Evolutionary conservation across 192 early-diverging fungal genomes (phyloP), one percentile per base, ranked within the genome.

Genomic region (Backusella sp.): DNA sequence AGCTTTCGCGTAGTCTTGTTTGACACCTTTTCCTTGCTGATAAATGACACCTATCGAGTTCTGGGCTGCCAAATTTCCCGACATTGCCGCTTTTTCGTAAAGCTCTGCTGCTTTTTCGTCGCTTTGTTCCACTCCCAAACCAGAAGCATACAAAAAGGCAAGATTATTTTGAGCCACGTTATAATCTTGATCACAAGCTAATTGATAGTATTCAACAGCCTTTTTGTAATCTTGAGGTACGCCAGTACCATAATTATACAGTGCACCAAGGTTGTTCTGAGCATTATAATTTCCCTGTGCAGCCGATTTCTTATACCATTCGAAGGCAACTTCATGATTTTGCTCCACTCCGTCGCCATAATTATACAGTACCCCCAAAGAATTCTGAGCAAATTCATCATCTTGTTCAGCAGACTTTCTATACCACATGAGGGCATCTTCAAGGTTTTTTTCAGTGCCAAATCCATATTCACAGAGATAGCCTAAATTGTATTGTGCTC

Each of bases 381-480:
- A 91, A 74, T 95, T 91, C 44, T 91, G 74, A 68, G 92, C 86
- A 32, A 84, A 75, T 15, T 88, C 86, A 74, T 95, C 91, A 6
- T 87, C 85, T 59, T 90, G 56, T 66, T 78, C 73, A 0, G 89
- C 88, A 6, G 93, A 95, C 3, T 84, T 76, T 49, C 83, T 86
- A 80, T 97, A 96, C 94, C 95, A 99, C 52, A 81, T 52, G 3
- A 88, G 59, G 9, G 98, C 97, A 21, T 80, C 87, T 2, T 66
- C 69, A 8, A 89, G 84, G 79, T 94, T 84, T 37, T 79, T 77
- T 3, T 81, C 46, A 44, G 90, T 90, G n/a, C 95, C 96, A 76
- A 97, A 95, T 26, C 97, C 98, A 23, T 97, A 90, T 90, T 89
- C 88, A 76, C 93, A 90, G 95, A 99, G 96, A 35, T 86, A 75